Evolutionary conservation across 2,329 filamentous ascomycete species (phyloP), one percentile per base, ranked within the genome.

Genomic region (Fusarium vanettenii): DNA sequence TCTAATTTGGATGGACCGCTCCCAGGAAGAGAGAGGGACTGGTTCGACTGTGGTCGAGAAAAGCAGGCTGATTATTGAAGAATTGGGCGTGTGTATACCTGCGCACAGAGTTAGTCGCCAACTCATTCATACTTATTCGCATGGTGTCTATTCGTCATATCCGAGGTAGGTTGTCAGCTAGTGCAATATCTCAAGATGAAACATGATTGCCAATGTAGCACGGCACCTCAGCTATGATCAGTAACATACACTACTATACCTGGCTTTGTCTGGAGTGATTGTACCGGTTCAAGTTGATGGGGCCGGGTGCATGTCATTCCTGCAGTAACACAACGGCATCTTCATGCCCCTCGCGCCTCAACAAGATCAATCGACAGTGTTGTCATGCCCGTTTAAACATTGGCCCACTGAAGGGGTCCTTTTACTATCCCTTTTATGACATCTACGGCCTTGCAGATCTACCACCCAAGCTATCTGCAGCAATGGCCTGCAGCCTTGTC

Each of bases 401-500:
- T 6, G 22, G 22, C 43, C 43, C 22, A 48, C 22, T 48, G 22
- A 48, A 27, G 22, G 14, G 43, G 14, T 18, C n/a, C 37, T 25
- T 60, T 9, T 22, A 39, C 43, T 60, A 60, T 45, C 5, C 57
- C 37, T 60, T 60, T 25, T 48, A 41, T 48, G 39, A 31, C 59
- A 61, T 48, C 59, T 61, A 61, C 39, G 59, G 59, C 18, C 59
- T 61, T 45, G 59, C 39, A 61, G 59, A 61, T 61, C 59, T 61
- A 20, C 59, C 59, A 20, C 59, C 59, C 59, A 61, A 48, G 59
- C 59, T 48, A 61, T 48, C 59, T 16, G 39, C 20, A 33, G 37
- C 57, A 33, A 63, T 55, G 18, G 60, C 60, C 60, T 62, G 60
- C 31, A 62, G 25, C 62, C 91, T 91, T 39, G 82, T 80, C 67